These are phyloP conservation scores for Metschnikowia sp. DNA, from an alignment of 805 yeast genomes.

Conservation along the genomic window DNA sequence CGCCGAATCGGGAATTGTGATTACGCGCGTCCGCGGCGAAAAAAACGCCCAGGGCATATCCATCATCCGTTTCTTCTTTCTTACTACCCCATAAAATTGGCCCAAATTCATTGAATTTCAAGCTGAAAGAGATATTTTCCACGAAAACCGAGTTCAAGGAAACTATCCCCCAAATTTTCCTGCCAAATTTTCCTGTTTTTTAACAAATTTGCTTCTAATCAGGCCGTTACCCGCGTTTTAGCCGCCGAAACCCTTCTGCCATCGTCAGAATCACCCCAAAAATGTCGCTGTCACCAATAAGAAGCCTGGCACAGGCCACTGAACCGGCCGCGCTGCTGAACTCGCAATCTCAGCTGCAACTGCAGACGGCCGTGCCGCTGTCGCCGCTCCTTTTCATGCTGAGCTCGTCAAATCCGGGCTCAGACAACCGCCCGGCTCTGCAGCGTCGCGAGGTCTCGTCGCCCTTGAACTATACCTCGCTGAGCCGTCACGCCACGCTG, in stretches of 20 bases:
- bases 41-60: neutral
- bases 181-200: neutral
- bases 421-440: conserved; percentile 27
- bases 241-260: neutral
- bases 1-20: conserved; percentile 26
- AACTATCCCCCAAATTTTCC: neutral
- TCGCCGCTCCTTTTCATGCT: conserved; percentile 55
- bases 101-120: no score
- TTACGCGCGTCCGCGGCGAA: conserved; percentile 25
- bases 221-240: no score
- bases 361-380: conserved; percentile 47
- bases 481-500: conserved; percentile 32
- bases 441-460: conserved; percentile 40
- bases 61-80: neutral
- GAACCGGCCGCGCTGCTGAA: conserved; percentile 2
- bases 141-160: no score
- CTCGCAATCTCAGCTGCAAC: conserved; percentile 3
- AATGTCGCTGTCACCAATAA: conserved; percentile 20
- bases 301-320: conserved; percentile 16
- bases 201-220: neutral
- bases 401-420: conserved; percentile 41
- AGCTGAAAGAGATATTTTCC: no score
- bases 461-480: conserved; percentile 49
- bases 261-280: neutral
- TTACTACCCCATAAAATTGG: neutral